Evolutionary conservation across 768 basidiomycete genomes (phyloP), one percentile per base, ranked within the genome.

Genomic region (Punctularia strigosozonata): DNA sequence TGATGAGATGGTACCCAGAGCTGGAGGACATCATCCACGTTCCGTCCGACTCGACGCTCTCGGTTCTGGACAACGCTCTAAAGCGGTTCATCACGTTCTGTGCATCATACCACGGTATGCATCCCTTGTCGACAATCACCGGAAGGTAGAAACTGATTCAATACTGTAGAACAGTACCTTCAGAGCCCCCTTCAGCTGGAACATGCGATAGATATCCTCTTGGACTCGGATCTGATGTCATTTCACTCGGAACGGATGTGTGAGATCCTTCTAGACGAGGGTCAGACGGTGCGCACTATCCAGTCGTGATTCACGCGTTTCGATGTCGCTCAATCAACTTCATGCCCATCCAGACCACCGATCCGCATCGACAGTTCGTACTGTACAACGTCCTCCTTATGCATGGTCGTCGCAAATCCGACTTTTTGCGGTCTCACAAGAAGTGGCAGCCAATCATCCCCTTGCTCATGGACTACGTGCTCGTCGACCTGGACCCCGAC

Each of bases 241-340:
- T 92, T 85, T 51, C 90, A 97, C 57, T 90, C 87, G 3, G 90
- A 91, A 52, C 67, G 94, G 24, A 92, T 92, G 86, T 75, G 80
- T 40, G 83, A 88, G 46, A 71, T 84, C 30, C 63, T 90, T 35
- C 63, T 82, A 25, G 69, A 78, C 35, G 78, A 87, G 48, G 73
- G 73, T 10, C 68, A 72, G 53, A 65, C 68, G 52, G 84, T 89
- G 53, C 51, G 77, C 57, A 25, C 21, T 32, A 25, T 26, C 34
- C 17, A 33, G 14, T 45, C n/a, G 32, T 31, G 43, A 44, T 47
- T 21, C 37, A 33, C 28, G 34, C 43, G 23, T 43, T 42, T 1
- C 46, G 36, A 28, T 34, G 38, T 18, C n/a, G 17, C 25, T 49
- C 21, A 47, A 30, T 19, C 37, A 12, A 10, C 24, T 12, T 12